Conservation (phyloP, 2,329 filamentous ascomycete species). For the Ascochyta rabiei region DNA sequence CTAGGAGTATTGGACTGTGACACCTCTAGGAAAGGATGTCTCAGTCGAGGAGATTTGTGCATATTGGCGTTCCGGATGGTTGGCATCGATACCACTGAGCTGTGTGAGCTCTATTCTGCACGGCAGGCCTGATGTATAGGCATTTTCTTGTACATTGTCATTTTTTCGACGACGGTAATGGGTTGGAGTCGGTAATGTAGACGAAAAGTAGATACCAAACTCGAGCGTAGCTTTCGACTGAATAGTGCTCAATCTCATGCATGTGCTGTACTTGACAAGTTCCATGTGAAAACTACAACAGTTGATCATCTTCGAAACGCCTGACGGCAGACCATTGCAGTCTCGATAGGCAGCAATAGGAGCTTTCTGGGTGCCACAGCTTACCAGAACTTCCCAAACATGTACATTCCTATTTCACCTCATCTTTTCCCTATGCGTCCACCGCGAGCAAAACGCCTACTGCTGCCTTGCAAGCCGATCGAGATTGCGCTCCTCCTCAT, state of each 20-base stretch:
- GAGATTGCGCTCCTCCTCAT: conserved; percentile 32
- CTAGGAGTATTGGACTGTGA: neutral
- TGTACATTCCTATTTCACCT: too few species aligned
- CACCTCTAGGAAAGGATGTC: neutral
- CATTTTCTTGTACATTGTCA: conserved; percentile 24
- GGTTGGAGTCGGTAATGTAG: conserved; percentile 2
- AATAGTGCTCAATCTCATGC: neutral
- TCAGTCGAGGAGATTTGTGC: conserved; percentile 7
- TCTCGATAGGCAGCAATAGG: too few species aligned
- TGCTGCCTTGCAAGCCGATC: conserved; percentile 16
- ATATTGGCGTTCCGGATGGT: conserved; percentile 21
- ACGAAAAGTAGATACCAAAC: conserved; percentile 2
- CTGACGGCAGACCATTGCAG: too few species aligned
- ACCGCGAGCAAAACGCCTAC: neutral
- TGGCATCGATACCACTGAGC: conserved; percentile 28
- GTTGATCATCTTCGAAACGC: too few species aligned
- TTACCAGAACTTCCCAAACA: too few species aligned
- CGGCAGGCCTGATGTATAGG: conserved; percentile 3
- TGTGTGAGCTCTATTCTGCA: conserved; percentile 3
- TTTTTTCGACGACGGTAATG: conserved; percentile 1
- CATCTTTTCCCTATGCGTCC: too few species aligned
- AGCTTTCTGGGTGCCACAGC: too few species aligned
- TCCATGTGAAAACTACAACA: too few species aligned
- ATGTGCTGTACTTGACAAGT: too few species aligned
- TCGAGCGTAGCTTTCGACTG: neutral